Base-by-base conservation (phyloP, 352 stramenopile species). In the Aphanomyces euteiches region DNA sequence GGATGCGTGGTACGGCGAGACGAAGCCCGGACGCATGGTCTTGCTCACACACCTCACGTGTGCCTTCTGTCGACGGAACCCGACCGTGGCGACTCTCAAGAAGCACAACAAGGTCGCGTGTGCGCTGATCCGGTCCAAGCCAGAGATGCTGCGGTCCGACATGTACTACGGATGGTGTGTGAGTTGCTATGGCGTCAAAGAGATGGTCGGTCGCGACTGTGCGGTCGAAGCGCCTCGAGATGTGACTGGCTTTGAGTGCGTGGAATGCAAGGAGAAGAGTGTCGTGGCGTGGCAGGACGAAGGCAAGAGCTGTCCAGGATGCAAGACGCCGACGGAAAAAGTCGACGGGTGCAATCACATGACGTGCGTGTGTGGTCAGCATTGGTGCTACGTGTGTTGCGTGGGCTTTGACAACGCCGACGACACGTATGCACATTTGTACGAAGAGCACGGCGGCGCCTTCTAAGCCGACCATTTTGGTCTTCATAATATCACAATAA, bases 141-240 rank as follows among this genome's bases (percentile, higher is more conserved):
- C 43, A 12, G 43, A 50, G 10, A n/a, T n/a, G 10, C 10, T 50
- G 60, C 28, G 37, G 3, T n/a, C 10, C 4, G 37, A 57, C 21
- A 57, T 67, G 5, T 67, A 67, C 47, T 67, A 67, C 21, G 60
- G 60, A 2, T 67, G 60, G 60, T 67, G 60, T 37, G 17, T 67
- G 15, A 17, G 19, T 10, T 67, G 60, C 60, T 67, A 67, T 2
- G 28, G 19, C 6, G 47, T 67, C 60, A 67, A 67, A 17, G 3
- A 12, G 15, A 67, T 67, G 60, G 60, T 37, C 41, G 37, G 7
- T 7, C 60, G 60, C 7, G 60, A 37, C 13, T 67, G 60, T 37
- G 60, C 37, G 15, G 7, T 21, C 19, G 60, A 63, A 7, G 19
- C 28, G 41, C 60, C 60, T 13, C 21, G 5, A 8, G 60, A 56